Evolutionary conservation across 2,329 filamentous ascomycete species (phyloP), one percentile per base, ranked within the genome.

Genomic region (Aspergillus thermomutatus): DNA sequence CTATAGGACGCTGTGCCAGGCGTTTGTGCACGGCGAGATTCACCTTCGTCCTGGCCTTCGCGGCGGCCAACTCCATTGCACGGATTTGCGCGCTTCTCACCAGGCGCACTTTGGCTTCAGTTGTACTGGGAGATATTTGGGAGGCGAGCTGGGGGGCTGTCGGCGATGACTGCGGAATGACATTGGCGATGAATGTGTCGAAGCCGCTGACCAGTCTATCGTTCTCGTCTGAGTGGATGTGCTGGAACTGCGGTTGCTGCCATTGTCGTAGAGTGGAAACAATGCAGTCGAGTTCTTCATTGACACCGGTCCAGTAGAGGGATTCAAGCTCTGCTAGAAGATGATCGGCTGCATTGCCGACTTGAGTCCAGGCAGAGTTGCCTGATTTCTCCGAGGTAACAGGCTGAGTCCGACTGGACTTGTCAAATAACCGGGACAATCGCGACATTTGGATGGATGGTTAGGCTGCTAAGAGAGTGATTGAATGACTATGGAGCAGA

Each of bases 181-280:
- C 70, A 23, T 75, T 68, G 47, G 74, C 68, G 11, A 77, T 49
- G 48, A 77, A 77, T 0, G 74, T 75, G 53, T 77, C 73, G 49
- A 70, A 77, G 10, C 74, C 75, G 56, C 76, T 65, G 5, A 77
- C 66, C n/a, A 63, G 56, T 21, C 62, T 50, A 37, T 74, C 66
- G 0, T 59, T 40, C 52, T 72, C 68, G 34, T 75, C 71, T 7
- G 54, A 17, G n/a, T 53, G 50, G 8, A 63, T 56, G 1, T 60
- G 26, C 21, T 58, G 21, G 49, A 59, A 54, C 11, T 65, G 60
- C 23, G 41, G 53, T 40, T 56, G 56, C 50, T 74, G 68, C 73
- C 73, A 77, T 37, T 54, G 57, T 26, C 60, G 54, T 10, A 77
- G 58, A 0, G 73, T 74, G 7, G 66, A 54, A 5, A 77, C 49